Evolutionary conservation across 495 filamentous ascomycete genomes (phyloP).

Genomic region (Lepraria neglecta): DNA sequence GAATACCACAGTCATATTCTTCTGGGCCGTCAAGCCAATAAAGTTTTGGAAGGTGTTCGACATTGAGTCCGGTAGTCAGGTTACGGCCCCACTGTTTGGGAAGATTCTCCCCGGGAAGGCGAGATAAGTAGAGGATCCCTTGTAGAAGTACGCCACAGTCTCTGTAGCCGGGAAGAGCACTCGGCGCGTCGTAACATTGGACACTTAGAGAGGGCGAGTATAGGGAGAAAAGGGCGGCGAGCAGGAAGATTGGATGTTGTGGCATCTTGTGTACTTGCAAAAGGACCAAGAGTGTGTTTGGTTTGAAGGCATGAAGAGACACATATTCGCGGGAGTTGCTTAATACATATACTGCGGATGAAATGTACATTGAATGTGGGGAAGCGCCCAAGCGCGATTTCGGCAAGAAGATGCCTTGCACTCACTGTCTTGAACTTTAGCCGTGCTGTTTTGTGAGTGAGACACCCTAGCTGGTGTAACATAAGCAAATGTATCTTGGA

Average conservation of each 20-base stretch:
- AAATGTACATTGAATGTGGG: background rate
- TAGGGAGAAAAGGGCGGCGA: background rate
- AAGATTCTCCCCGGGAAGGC: background rate
- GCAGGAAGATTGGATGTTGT: background rate
- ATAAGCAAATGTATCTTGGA: too few species aligned
- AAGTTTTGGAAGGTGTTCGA: conserved; percentile 4
- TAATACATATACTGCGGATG: background rate
- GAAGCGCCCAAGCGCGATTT: conserved; percentile 2
- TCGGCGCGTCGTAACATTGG: background rate
- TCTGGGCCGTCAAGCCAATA: conserved; percentile 8
- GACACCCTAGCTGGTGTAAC: too few species aligned
- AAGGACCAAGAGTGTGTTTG: background rate
- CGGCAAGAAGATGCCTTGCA: background rate
- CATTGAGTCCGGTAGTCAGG: background rate
- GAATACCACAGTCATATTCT: conserved; percentile 1
- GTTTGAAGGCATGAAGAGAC: background rate
- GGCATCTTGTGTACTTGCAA: background rate
- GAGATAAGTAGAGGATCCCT: background rate
- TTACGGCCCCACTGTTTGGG: conserved; percentile 10
- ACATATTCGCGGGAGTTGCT: background rate
- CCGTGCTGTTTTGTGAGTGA: too few species aligned
- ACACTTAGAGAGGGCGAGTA: background rate
- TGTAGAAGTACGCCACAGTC: background rate
- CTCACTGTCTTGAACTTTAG: background rate
- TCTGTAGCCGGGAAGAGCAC: background rate